phyloP scores from a whole-genome alignment of 768 basidiomycete genomes.

The Tulasnella sp. region DNA sequence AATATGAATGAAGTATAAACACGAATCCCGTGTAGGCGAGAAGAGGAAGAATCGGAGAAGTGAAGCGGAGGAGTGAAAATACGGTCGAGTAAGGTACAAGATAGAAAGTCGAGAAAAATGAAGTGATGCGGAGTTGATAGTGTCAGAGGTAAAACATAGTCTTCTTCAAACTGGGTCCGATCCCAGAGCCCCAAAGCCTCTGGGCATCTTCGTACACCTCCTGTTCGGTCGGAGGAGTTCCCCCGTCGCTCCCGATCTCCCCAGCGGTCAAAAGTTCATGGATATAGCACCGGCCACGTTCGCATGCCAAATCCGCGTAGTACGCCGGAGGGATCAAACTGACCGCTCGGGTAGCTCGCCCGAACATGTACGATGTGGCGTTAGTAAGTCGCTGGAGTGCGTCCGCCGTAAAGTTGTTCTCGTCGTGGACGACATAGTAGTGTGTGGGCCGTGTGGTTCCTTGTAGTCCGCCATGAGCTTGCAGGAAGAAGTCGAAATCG shows the following conservation, averaged over 20 bases:
- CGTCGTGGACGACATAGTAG: conserved; percentile 72
- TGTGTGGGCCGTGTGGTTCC: conserved; percentile 52
- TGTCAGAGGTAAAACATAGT: conserved; percentile 21
- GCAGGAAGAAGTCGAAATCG: conserved; percentile 42
- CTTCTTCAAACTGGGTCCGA: conserved; percentile 14
- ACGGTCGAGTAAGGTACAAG: neutral
- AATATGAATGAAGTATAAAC: neutral
- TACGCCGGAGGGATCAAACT: conserved; percentile 58
- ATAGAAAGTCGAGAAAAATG: neutral
- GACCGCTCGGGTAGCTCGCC: conserved; percentile 73
- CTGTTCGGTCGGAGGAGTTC: conserved; percentile 33
- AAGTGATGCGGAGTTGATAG: neutral
- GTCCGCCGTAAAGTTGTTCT: conserved; percentile 55
- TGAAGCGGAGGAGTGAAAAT: neutral
- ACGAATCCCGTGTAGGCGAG: neutral
- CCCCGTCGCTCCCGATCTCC: conserved; percentile 26
- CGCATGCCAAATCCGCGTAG: conserved; percentile 58
- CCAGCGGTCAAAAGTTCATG: conserved; percentile 50
- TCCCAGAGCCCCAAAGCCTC: conserved; percentile 36
- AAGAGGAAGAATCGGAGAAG: neutral
- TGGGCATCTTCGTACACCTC: conserved; percentile 43
- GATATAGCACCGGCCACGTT: conserved; percentile 63
- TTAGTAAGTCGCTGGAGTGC: conserved; percentile 64
- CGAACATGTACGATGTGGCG: conserved; percentile 60
- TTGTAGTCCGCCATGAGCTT: conserved; percentile 24